Evolutionary conservation across 495 filamentous ascomycete species (phyloP).

Genomic region (Penicillium chermesinum): DNA sequence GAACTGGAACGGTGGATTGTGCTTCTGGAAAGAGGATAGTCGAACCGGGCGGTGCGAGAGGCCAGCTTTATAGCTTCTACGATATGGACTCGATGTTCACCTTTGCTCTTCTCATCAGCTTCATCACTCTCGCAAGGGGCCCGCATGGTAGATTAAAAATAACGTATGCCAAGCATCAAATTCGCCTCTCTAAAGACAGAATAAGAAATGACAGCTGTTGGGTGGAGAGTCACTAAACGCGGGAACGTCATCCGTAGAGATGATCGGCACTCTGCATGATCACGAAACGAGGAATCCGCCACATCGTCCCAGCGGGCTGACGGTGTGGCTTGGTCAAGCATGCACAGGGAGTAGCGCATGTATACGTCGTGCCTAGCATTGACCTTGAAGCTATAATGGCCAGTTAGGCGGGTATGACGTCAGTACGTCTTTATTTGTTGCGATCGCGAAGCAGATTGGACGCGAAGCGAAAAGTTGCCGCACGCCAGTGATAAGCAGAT

Average conservation of each 20-base stretch:
- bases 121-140: no score
- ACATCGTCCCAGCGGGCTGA: background rate
- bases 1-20: background rate
- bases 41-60: background rate
- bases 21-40: no score
- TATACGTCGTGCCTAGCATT: no score
- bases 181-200: constrained; percentile 1
- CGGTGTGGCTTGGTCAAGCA: background rate
- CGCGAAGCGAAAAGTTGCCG: no score
- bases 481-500: no score
- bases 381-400: no score
- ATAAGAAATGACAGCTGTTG: constrained; percentile 5
- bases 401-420: no score
- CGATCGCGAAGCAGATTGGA: background rate
- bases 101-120: no score
- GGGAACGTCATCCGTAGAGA: constrained; percentile 20
- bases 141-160: background rate
- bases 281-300: background rate
- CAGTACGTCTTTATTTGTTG: background rate
- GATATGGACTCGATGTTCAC: no score
- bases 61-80: background rate
- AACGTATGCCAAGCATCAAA: constrained; percentile 19
- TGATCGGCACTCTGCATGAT: constrained; percentile 24
- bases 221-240: constrained; percentile 9
- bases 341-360: no score